Evolutionary conservation across 2,329 filamentous ascomycete species (phyloP).

Genomic region (Verticillium zaregamsianum): DNA sequence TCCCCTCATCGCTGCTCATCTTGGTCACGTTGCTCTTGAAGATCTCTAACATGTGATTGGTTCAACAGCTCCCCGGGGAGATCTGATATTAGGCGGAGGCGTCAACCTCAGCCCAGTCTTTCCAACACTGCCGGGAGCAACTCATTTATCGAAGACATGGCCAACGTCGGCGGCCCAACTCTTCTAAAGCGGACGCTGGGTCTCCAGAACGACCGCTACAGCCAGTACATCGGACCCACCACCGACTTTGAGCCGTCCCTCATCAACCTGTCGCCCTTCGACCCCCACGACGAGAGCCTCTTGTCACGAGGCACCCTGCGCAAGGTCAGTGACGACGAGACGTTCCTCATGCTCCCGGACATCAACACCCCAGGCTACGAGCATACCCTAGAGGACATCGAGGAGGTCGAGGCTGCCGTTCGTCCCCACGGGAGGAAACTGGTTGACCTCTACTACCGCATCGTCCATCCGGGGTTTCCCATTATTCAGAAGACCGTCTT

Average conservation of each 20-base stretch:
- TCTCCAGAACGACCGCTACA: constrained; percentile 72
- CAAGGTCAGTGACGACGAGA: constrained; percentile 73
- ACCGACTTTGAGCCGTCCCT: constrained; percentile 82
- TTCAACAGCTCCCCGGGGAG: constrained; percentile 51
- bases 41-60: constrained; percentile 46
- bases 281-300: constrained; percentile 76
- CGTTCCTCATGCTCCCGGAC: constrained; percentile 77
- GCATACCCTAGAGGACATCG: constrained; percentile 63
- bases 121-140: constrained; percentile 59
- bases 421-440: constrained; percentile 72
- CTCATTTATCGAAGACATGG: constrained; percentile 66
- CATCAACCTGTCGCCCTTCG: constrained; percentile 75
- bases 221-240: constrained; percentile 78
- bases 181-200: constrained; percentile 68
- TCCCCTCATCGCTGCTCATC: constrained; percentile 5
- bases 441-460: constrained; percentile 76
- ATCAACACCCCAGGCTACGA: constrained; percentile 67
- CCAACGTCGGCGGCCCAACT: constrained; percentile 63
- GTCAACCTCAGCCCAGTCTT: constrained; percentile 52
- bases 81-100: constrained; percentile 48
- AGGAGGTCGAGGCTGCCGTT: constrained; percentile 72
- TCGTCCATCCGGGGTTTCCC: constrained; percentile 77
- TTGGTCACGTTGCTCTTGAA: constrained; percentile 9
- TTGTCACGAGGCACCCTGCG: constrained; percentile 65
- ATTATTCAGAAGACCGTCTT: constrained; percentile 80